Evolutionary conservation across 352 stramenopile genomes (phyloP).

Genomic region (Aphanomyces euteiches): DNA sequence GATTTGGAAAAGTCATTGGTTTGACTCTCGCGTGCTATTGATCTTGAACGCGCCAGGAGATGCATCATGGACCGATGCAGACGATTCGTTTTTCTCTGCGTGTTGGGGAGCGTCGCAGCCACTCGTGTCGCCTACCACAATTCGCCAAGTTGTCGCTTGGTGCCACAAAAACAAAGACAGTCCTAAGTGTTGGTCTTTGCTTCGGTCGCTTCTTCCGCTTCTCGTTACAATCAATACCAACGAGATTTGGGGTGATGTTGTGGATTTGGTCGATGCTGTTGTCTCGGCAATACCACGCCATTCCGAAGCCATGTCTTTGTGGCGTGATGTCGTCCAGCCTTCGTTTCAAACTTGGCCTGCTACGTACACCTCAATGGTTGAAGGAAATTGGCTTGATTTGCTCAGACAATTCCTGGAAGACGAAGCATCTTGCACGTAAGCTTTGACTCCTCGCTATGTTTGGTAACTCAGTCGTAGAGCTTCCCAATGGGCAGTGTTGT

Average conservation of each 20-base stretch:
- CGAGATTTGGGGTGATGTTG: not conserved
- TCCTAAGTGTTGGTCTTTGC: slow-evolving; percentile 3
- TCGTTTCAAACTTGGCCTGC: not conserved
- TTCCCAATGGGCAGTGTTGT: not conserved
- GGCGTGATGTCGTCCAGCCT: not conserved
- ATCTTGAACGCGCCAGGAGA: not conserved
- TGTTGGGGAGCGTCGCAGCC: slow-evolving; percentile 6
- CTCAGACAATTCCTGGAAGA: not conserved
- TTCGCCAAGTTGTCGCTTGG: slow-evolving; percentile 10
- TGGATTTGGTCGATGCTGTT: not conserved
- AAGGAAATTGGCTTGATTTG: not conserved
- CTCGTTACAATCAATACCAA: not conserved
- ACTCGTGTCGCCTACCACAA: not conserved
- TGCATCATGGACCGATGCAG: not conserved
- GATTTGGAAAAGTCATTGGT: slow-evolving; percentile 18
- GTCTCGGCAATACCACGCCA: not conserved
- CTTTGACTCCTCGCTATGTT: not conserved
- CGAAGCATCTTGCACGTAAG: not conserved
- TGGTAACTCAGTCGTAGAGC: not conserved
- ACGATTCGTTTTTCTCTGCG: not conserved
- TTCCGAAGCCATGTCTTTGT: not conserved
- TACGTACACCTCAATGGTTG: not conserved
- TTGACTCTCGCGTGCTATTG: not conserved
- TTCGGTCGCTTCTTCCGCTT: slow-evolving; percentile 6
- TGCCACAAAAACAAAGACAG: not conserved